Conservation (phyloP, 345 rosid species). For the Toxicodendron radicans region DNA sequence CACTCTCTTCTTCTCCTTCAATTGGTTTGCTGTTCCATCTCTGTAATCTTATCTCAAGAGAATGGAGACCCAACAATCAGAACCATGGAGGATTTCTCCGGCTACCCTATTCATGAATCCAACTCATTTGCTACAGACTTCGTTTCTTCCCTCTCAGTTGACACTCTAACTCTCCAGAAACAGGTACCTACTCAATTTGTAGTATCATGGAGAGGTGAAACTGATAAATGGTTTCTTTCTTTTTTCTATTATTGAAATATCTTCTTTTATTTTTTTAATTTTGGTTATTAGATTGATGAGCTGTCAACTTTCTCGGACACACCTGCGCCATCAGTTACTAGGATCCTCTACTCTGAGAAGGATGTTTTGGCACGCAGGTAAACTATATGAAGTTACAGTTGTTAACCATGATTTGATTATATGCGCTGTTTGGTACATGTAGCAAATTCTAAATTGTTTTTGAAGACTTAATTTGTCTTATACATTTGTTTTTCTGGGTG, state of each 20-base stretch:
- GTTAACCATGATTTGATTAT: background rate
- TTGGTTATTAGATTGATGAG: constrained; percentile 66
- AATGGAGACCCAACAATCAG: constrained; percentile 54
- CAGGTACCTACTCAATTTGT: constrained; percentile 44
- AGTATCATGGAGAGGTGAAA: background rate
- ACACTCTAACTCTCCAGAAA: constrained; percentile 51
- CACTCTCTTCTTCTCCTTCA: constrained; percentile 9
- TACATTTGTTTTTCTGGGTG: background rate
- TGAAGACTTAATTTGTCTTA: background rate
- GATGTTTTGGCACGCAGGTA: constrained; percentile 88
- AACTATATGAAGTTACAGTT: background rate
- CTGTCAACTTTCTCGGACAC: constrained; percentile 81
- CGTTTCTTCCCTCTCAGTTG: constrained; percentile 57
- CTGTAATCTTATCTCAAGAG: constrained; percentile 38
- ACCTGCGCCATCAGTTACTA: constrained; percentile 84
- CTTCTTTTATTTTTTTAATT: background rate
- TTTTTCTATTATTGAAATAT: background rate
- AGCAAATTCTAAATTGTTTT: background rate
- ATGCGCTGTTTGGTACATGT: background rate
- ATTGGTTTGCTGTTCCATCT: constrained; percentile 15
- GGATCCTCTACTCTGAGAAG: constrained; percentile 75
- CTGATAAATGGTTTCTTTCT: background rate
- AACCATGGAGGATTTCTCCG: constrained; percentile 89
- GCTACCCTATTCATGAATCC: constrained; percentile 68
- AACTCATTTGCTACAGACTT: constrained; percentile 28